Percentiles rank a stretch among this genome's conserved stretches.
phyloP scores from a whole-genome alignment of 176 grass and related monocot genomes.

The Dendrocalamus sinicus region DNA sequence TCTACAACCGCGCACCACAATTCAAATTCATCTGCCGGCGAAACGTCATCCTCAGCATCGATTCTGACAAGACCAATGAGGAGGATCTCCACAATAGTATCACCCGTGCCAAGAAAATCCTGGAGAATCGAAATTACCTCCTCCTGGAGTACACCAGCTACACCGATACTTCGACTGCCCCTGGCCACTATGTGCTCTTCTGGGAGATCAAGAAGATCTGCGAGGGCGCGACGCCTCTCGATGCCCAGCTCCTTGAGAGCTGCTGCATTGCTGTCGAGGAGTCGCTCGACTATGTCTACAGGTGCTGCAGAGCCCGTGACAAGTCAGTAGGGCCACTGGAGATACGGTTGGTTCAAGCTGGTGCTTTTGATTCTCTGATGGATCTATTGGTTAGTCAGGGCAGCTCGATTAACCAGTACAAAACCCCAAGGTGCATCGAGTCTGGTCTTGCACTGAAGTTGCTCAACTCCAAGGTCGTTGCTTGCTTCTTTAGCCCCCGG shows the following conservation, averaged over 20 bases:
- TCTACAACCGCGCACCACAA: conserved; percentile 70
- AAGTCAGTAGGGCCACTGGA: conserved; percentile 74
- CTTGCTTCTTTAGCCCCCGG: conserved; percentile 61
- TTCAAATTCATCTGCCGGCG: conserved; percentile 83
- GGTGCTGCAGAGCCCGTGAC: conserved; percentile 68
- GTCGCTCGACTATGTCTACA: conserved; percentile 74
- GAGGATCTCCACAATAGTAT: conserved; percentile 81
- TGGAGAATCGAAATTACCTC: conserved; percentile 55
- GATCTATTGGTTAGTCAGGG: conserved; percentile 73
- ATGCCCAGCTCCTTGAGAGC: conserved; percentile 57
- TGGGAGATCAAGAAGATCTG: conserved; percentile 72
- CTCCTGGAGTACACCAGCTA: conserved; percentile 85
- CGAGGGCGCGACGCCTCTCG: background rate
- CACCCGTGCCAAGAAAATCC: conserved; percentile 52
- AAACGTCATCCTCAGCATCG: conserved; percentile 77
- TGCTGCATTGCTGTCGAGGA: conserved; percentile 67
- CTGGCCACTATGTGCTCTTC: conserved; percentile 81
- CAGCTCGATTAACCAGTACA: conserved; percentile 89
- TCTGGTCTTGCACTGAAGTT: conserved; percentile 51
- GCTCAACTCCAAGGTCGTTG: conserved; percentile 64
- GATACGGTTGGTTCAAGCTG: conserved; percentile 66
- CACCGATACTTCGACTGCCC: conserved; percentile 56
- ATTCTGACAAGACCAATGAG: conserved; percentile 79
- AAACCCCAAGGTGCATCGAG: conserved; percentile 75
- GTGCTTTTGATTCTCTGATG: conserved; percentile 80